These are phyloP conservation scores for Cercospora sp. DNA, from an alignment of 2,329 filamentous ascomycete species.

Conservation along the genomic window DNA sequence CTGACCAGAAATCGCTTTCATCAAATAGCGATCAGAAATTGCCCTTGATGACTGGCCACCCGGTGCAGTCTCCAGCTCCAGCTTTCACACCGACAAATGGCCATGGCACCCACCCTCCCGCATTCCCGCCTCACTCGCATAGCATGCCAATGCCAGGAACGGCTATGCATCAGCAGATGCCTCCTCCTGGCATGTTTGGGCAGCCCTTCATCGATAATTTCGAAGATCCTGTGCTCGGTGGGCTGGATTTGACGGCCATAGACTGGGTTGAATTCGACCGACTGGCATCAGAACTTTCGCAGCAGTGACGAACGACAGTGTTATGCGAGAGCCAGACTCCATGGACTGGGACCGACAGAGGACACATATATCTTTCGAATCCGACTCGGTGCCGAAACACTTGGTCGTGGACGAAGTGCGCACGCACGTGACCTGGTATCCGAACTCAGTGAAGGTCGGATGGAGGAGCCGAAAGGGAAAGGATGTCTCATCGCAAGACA, in stretches of 20 bases:
- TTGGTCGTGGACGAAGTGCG: neutral
- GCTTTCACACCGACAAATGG: neutral
- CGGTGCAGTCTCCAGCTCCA: conserved; percentile 9
- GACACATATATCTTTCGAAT: conserved; percentile 6
- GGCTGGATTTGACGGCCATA: conserved; percentile 30
- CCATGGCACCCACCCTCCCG: neutral
- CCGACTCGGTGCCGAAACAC: conserved; percentile 15
- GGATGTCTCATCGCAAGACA: conserved; percentile 9
- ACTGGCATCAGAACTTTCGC: conserved; percentile 31
- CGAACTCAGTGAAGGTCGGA: neutral
- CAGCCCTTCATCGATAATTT: conserved; percentile 14
- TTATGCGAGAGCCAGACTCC: neutral
- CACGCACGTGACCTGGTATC: neutral
- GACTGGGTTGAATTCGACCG: conserved; percentile 35
- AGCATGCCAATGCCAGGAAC: conserved; percentile 6
- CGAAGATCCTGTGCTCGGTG: conserved; percentile 23
- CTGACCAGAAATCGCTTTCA: conserved; percentile 4
- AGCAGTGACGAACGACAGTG: conserved; percentile 17
- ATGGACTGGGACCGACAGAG: neutral
- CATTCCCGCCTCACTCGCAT: neutral
- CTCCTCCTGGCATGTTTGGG: conserved; percentile 15
- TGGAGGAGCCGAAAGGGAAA: conserved; percentile 8
- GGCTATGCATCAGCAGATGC: conserved; percentile 17
- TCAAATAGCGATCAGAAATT: conserved; percentile 13
- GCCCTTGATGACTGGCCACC: neutral